Evolutionary conservation across 2,329 filamentous ascomycete species (phyloP), one percentile per base, ranked within the genome.

Genomic region (Fusarium xyrophilum): DNA sequence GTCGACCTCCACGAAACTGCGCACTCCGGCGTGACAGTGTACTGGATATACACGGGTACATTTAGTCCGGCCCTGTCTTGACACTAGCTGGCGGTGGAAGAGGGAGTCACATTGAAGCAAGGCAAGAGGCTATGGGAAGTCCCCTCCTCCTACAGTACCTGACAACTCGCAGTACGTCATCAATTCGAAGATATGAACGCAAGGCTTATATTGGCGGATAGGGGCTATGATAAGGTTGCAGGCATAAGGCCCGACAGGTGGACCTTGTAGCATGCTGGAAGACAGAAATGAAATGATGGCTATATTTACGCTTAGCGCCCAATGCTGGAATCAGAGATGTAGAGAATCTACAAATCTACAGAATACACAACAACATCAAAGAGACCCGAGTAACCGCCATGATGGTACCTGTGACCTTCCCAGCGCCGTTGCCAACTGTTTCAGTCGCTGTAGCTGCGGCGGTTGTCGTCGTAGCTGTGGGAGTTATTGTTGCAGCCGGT

Each of bases 271-370:
- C 5, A 3, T 10, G 7, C 5, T 30, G 19, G 10, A 21, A 46
- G 14, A 21, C 3, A 21, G 2, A 3, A 12, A 1, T 27, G 6
- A 15, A 8, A 21, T 12, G 14, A 6, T 30, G 11, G 14, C 5
- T 4, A 12, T 17, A 1, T 6, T 17, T 17, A 6, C 21, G 2
- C 12, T 17, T 5, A 4, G 13, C 21, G 2, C 2, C 5, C 3
- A 8, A 12, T 14, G 3, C 14, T 21, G 3, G 7, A 30, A 3
- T 12, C 11, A 0, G 0, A 46, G 43, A 6, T 7, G 12, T 6
- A 8, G 43, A 19, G 15, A 32, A 12, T 47, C 15, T 33, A 10
- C 0, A 5, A 7, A n/a, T 48, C 7, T 23, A 62, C 11, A 47
- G 13, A 1, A 52, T 17, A 1, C 12, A 46, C 0, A 56, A 19